These are phyloP conservation scores for Polytrichum commune DNA, from an alignment of 225 moss, liverwort and hornwort species.

Conservation along the genomic window DNA sequence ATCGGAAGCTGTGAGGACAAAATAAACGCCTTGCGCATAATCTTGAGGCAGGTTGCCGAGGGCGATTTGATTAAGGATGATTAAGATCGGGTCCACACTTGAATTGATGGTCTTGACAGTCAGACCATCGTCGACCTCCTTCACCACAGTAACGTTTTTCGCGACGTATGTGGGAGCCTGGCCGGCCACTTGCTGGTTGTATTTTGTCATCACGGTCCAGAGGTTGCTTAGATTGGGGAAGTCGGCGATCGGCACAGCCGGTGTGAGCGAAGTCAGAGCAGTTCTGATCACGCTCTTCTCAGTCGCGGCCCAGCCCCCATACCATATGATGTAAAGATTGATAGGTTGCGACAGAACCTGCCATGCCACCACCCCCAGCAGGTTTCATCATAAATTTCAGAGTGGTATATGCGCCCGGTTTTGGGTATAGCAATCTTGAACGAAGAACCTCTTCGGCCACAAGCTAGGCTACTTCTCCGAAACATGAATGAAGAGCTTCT, in stretches of 20 bases:
- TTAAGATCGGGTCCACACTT: background rate
- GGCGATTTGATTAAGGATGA: background rate
- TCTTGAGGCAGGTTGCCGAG: background rate
- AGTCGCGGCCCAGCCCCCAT: background rate
- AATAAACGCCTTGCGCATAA: background rate
- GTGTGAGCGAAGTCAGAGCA: background rate
- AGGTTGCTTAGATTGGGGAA: background rate
- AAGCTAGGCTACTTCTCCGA: no score
- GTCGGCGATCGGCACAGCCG: background rate
- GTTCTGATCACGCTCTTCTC: background rate
- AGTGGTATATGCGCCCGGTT: no score
- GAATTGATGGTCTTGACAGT: background rate
- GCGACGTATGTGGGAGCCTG: constrained; percentile 4
- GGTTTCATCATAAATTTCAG: no score
- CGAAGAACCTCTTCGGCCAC: no score
- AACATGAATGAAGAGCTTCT: no score
- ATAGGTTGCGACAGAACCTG: constrained; percentile 1
- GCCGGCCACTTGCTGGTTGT: background rate
- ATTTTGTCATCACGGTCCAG: background rate
- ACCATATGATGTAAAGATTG: background rate
- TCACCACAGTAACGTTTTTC: background rate
- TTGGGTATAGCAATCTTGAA: no score
- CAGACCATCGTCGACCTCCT: constrained; percentile 1
- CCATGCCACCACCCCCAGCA: background rate
- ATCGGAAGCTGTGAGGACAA: background rate